Evolutionary conservation across 257 asterid genomes (phyloP).

Genomic region (Paraleonurus japonicus): DNA sequence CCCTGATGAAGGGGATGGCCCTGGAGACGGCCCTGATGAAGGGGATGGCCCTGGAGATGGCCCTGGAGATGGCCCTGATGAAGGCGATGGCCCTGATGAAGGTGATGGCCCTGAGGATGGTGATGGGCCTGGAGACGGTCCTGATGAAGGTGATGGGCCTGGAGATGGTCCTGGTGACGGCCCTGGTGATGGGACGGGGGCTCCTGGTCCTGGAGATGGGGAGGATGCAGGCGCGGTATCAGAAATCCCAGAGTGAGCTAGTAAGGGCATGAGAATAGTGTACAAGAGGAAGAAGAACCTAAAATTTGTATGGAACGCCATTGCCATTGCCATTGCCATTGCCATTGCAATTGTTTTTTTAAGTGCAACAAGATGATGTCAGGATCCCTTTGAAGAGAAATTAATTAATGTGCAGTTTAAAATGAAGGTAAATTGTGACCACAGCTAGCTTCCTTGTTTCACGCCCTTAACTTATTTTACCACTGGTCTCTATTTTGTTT

Average conservation of each 20-base stretch:
- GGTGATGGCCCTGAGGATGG: not conserved
- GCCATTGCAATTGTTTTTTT: too few relatives aligned
- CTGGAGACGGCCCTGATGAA: not conserved
- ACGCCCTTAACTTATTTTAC: not conserved
- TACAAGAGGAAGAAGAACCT: slow-evolving; percentile 24
- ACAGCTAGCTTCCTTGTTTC: slow-evolving; percentile 7
- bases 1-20: not conserved
- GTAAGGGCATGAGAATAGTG: slow-evolving; percentile 23
- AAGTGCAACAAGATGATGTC: too few relatives aligned
- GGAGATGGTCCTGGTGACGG: not conserved
- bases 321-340: too few relatives aligned
- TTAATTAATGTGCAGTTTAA: not conserved
- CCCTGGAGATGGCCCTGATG: not conserved
- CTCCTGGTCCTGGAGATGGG: not conserved
- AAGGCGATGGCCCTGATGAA: not conserved
- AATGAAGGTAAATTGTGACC: slow-evolving; percentile 22
- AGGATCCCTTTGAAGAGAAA: not conserved
- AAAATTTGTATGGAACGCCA: slow-evolving; percentile 28
- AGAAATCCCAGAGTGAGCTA: slow-evolving; percentile 8
- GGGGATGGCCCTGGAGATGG: not conserved
- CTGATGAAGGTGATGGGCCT: not conserved
- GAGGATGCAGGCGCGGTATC: slow-evolving; percentile 1
- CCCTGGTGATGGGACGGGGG: not conserved
- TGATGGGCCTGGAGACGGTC: not conserved
- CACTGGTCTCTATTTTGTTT: slow-evolving; percentile 13